Percentiles rank a stretch among this genome's conserved stretches.
Evolutionary conservation across 257 asterid species (phyloP).

Genomic region (Lycium ferocissimum): DNA sequence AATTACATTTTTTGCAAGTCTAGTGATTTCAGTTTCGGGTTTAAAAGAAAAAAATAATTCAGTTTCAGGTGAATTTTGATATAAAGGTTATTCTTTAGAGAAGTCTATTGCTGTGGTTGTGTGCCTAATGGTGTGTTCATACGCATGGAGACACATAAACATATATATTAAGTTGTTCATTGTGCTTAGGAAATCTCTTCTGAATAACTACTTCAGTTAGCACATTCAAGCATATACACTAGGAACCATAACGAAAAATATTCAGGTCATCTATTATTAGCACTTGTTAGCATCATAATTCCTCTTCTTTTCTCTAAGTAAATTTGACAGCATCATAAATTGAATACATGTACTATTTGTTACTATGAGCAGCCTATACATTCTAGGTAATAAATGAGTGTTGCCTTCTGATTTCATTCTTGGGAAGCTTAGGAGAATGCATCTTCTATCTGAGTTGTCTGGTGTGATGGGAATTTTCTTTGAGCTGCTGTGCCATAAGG

Average conservation of each 20-base stretch:
- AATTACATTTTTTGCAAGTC: background rate
- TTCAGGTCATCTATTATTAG: slow-evolving; percentile 6
- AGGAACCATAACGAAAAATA: background rate
- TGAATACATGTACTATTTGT: background rate
- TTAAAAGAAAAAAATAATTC: background rate
- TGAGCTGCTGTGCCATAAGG: slow-evolving; percentile 19
- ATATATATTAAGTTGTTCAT: background rate
- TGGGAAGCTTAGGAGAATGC: slow-evolving; percentile 10
- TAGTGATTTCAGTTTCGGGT: background rate
- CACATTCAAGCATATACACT: background rate
- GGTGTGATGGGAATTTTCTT: slow-evolving; percentile 18
- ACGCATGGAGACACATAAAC: background rate
- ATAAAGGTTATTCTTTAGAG: background rate
- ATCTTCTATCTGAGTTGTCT: slow-evolving; percentile 15
- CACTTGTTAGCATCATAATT: background rate
- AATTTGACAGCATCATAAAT: background rate
- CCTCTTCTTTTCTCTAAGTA: slow-evolving; percentile 5
- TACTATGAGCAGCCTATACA: background rate
- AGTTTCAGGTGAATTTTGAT: background rate
- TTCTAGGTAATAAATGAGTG: background rate
- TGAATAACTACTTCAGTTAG: slow-evolving; percentile 5
- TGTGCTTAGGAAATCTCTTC: background rate
- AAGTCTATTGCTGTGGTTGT: slow-evolving; percentile 2
- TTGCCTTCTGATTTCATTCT: slow-evolving; percentile 7
- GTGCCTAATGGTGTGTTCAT: slow-evolving; percentile 13